Conservation (phyloP, 1,284 basidiomycete species). For the Cryptococcus hybrid region DNA sequence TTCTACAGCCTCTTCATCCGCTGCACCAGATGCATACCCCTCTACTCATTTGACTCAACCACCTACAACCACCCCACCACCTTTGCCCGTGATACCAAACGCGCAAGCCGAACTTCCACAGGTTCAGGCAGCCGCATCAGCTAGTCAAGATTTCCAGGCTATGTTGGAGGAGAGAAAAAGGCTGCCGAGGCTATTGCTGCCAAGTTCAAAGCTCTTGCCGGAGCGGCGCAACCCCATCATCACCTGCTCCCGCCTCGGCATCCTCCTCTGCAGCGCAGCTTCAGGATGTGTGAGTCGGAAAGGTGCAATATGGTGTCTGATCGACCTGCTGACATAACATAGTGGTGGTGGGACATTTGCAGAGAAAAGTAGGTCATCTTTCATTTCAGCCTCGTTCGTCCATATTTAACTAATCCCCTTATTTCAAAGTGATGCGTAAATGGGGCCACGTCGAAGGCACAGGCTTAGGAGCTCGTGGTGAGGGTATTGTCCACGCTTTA, state of each 20-base stretch:
- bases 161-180: constrained; percentile 58
- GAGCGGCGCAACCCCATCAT: background rate
- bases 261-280: no score
- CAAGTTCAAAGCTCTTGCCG: constrained; percentile 28
- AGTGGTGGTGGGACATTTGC: constrained; percentile 37
- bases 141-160: constrained; percentile 21
- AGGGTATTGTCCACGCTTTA: constrained; percentile 83
- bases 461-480: constrained; percentile 76
- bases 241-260: no score
- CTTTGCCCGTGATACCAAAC: constrained; percentile 1
- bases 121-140: background rate
- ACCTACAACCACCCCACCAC: background rate
- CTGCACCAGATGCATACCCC: constrained; percentile 4
- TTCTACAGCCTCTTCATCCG: background rate
- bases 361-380: constrained; percentile 40
- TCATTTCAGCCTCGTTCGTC: constrained; percentile 60
- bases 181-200: constrained; percentile 75
- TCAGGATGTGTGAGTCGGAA: background rate
- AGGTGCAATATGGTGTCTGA: no score
- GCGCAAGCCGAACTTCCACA: background rate
- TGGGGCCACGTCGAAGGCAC: constrained; percentile 93
- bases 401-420: constrained; percentile 60
- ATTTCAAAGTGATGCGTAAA: constrained; percentile 55
- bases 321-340: background rate
- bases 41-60: background rate